A percentile compares a stretch with the other conserved stretches of the same genome.
phyloP scores from a whole-genome alignment of 2,329 filamentous ascomycete species.

The Sporothrix dimorphospora region DNA sequence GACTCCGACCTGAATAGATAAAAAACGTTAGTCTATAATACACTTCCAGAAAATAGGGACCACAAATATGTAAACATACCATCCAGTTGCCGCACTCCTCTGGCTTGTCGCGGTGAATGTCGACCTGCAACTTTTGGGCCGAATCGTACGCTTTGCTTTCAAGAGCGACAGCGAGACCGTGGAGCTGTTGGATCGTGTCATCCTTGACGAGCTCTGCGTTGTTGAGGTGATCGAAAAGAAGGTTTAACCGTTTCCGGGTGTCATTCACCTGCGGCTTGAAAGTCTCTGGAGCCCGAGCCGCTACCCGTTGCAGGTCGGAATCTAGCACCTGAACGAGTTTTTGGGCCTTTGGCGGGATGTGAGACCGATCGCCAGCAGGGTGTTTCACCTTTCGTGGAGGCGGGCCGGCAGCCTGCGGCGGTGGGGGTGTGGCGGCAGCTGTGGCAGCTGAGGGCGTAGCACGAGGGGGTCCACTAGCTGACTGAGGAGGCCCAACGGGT shows the following conservation, averaged over 20 bases:
- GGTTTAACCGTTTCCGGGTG: constrained; percentile 86
- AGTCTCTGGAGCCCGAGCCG: constrained; percentile 78
- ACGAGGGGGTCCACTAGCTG: constrained; percentile 44
- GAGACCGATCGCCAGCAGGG: constrained; percentile 83
- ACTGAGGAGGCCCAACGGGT: constrained; percentile 36
- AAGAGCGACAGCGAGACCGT: constrained; percentile 66
- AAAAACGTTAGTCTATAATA: neutral
- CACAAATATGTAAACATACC: constrained; percentile 57
- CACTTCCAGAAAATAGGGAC: neutral
- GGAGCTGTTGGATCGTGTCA: constrained; percentile 71
- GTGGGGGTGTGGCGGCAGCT: constrained; percentile 38
- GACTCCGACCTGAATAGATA: constrained; percentile 26
- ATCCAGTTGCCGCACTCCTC: constrained; percentile 87
- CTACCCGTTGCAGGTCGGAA: constrained; percentile 86
- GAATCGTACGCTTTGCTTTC: constrained; percentile 69
- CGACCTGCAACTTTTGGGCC: constrained; percentile 70
- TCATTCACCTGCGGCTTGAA: constrained; percentile 91
- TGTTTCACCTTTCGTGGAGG: constrained; percentile 66
- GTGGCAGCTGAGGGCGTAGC: constrained; percentile 37
- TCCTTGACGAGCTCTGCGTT: constrained; percentile 87
- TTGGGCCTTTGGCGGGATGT: constrained; percentile 78
- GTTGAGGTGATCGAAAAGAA: constrained; percentile 97
- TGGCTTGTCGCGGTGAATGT: constrained; percentile 75
- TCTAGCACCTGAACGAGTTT: constrained; percentile 80
- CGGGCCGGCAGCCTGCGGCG: constrained; percentile 50